Conservation (phyloP, 176 grass and related monocot genomes). For the Rhynchospora pubera region DNA sequence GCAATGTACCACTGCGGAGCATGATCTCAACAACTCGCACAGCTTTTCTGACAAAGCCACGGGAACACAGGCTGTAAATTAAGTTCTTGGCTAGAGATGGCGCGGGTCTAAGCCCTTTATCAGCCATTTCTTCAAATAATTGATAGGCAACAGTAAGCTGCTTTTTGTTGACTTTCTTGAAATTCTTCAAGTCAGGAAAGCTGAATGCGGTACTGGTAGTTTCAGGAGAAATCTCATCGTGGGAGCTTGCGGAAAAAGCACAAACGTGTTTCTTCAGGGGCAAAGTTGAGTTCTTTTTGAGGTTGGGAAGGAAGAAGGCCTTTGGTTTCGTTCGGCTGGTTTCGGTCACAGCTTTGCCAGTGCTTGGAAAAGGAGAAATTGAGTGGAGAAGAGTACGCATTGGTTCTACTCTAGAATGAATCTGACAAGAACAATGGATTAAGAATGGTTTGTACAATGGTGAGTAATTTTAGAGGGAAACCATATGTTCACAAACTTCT, state of each 20-base stretch:
- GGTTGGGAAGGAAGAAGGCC: neutral
- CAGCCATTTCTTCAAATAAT: neutral
- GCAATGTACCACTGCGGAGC: neutral
- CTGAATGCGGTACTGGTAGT: neutral
- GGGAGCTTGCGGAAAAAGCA: neutral
- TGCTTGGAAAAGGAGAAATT: neutral
- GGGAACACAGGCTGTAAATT: neutral
- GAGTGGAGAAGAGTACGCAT: neutral
- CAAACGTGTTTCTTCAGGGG: neutral
- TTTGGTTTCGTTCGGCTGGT: neutral
- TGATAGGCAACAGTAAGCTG: neutral
- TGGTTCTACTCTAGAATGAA: neutral
- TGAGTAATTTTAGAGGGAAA: neutral
- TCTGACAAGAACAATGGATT: neutral
- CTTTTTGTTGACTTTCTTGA: neutral
- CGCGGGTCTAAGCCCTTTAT: neutral
- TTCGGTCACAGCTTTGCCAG: neutral
- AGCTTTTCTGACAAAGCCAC: neutral
- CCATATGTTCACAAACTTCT: neutral
- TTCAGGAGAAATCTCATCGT: neutral
- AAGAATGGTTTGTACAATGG: neutral
- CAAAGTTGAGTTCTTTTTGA: neutral
- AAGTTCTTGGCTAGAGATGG: neutral
- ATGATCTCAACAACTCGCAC: slow-evolving; percentile 10
- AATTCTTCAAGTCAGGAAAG: neutral